A percentile compares a stretch with the other conserved stretches of the same genome.
Evolutionary conservation across 345 rosid species (phyloP).

Genomic region (Kernera saxatilis): DNA sequence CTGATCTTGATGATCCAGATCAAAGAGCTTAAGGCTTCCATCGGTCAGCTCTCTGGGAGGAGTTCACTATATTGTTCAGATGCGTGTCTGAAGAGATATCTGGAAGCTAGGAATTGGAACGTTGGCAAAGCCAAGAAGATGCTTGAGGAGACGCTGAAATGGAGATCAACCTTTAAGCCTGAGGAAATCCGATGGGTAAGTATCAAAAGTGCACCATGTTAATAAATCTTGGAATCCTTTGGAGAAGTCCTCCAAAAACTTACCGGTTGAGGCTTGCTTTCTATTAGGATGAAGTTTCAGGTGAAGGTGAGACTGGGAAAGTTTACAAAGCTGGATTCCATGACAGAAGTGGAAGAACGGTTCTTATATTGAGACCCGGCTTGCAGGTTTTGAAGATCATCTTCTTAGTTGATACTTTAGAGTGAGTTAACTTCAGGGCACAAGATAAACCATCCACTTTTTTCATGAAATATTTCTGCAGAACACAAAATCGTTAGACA

Average conservation of each 20-base stretch:
- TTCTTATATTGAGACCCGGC: constrained; percentile 87
- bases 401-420: background rate
- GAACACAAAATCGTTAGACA: constrained; percentile 70
- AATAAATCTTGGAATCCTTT: background rate
- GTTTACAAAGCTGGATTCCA: constrained; percentile 77
- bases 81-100: constrained; percentile 75
- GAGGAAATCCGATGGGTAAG: constrained; percentile 88
- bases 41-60: constrained; percentile 58
- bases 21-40: constrained; percentile 52
- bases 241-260: background rate
- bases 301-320: constrained; percentile 94
- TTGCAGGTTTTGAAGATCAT: constrained; percentile 48
- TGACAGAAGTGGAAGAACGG: constrained; percentile 75
- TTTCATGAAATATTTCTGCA: constrained; percentile 30
- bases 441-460: background rate
- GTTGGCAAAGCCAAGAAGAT: constrained; percentile 71
- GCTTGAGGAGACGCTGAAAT: constrained; percentile 71
- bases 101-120: constrained; percentile 90
- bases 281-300: constrained; percentile 62
- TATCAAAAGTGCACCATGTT: background rate
- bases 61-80: constrained; percentile 54
- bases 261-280: background rate
- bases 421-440: background rate
- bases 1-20: constrained; percentile 31
- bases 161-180: constrained; percentile 78